Base-by-base conservation (phyloP, 306 rosid genomes). In the Cyclanthera cordifolia region DNA sequence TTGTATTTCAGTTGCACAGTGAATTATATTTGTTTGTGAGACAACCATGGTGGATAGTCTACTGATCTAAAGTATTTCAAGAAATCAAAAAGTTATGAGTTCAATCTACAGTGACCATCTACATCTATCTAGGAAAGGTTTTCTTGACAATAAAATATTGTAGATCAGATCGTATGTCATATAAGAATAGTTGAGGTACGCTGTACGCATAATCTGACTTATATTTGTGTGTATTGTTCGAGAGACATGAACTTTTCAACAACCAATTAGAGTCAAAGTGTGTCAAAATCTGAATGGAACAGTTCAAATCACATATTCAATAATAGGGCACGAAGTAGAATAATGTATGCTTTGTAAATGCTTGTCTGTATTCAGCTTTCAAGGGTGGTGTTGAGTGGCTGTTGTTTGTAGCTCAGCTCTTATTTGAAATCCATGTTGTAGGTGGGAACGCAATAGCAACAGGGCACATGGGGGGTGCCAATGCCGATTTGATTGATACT, bases 401-500 rank as follows among this genome's bases (percentile, higher is more conserved):
- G 71, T 32, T 34, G 41, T 34, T 66, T 66, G 71, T 45, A 23
- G 71, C 39, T 45, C 23, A 8, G 32, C 52, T 64, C 69, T 13
- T 43, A 43, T 64, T 21, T 64, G 69, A 23, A 39, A 64, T 64
- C 54, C 71, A 46, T 66, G 71, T 45, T 66, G 71, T 6, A 64
- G 70, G 70, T 65, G 50, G 70, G 70, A 45, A 32, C 53, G 0
- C 67, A 60, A 65, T 46, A 21, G 54, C 53, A 65, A 65, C 39
- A 20, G 41, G 52, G 20, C 71, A 66, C 71, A 66, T 66, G 41
- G 41, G 70, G 71, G 71, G 32, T 66, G 55, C 71, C 32, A 47
- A 45, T n/a, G 20, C 15, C 4, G 71, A 66, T 66, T 46, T 24
- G 71, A 66, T 47, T 66, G 71, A 66, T 37, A 46, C 30, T 66